phyloP scores from a whole-genome alignment of 106 monocot species.

The Dendrobium officinale region DNA sequence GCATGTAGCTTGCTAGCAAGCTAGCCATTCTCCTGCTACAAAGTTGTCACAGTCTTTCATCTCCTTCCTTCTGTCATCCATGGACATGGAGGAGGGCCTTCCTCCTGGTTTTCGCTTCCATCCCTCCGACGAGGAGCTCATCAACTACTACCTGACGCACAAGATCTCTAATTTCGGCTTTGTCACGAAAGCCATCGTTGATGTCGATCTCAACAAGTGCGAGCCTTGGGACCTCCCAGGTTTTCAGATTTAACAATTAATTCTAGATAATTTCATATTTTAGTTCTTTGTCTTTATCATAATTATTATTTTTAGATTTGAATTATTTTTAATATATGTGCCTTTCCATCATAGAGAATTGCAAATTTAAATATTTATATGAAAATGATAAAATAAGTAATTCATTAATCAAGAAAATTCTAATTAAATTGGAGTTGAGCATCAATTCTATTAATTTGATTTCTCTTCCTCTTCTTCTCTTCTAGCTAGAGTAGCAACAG shows the following conservation, averaged over 20 bases:
- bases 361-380: no score
- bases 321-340: no score
- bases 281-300: no score
- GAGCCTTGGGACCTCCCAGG: slow-evolving; percentile 89
- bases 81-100: slow-evolving; percentile 39
- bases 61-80: not conserved
- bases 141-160: slow-evolving; percentile 60
- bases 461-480: no score
- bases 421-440: not conserved
- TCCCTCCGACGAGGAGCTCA: slow-evolving; percentile 71
- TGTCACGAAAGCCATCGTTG: slow-evolving; percentile 42
- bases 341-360: no score
- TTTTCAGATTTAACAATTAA: not conserved
- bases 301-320: no score
- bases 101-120: slow-evolving; percentile 79
- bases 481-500: no score
- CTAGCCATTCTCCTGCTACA: not conserved
- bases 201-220: slow-evolving; percentile 75
- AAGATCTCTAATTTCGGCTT: slow-evolving; percentile 55
- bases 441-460: not conserved
- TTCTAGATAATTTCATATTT: not conserved
- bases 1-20: not conserved
- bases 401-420: no score
- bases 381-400: no score
- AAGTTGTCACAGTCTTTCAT: not conserved